A percentile compares a stretch with the other conserved stretches of the same genome.
Evolutionary conservation across 176 grass and related monocot species (phyloP).

Genomic region (Oryza officinalis): DNA sequence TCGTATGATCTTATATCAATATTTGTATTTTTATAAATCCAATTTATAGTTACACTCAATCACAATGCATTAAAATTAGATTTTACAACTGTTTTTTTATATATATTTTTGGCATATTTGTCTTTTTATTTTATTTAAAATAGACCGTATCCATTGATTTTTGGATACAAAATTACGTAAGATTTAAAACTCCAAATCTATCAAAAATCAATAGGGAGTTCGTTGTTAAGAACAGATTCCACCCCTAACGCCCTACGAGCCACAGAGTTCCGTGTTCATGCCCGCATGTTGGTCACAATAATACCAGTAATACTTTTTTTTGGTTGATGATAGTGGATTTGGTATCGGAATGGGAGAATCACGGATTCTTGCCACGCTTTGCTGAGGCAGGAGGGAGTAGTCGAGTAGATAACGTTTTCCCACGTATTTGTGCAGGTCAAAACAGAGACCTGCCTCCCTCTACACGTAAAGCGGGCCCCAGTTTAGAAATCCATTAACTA

Average conservation of each 20-base stretch:
- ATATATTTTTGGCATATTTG: too few species aligned
- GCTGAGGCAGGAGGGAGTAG: background rate
- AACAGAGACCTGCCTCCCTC: background rate
- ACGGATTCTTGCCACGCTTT: background rate
- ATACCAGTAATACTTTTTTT: too few species aligned
- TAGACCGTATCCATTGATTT: too few species aligned
- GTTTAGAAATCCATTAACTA: slow-evolving; percentile 49
- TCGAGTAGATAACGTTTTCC: slow-evolving; percentile 18
- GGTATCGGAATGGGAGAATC: background rate
- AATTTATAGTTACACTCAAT: too few species aligned
- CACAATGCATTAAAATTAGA: too few species aligned
- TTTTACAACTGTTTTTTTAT: too few species aligned
- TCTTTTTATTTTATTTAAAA: too few species aligned
- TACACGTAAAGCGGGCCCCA: slow-evolving; percentile 41
- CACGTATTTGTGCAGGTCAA: slow-evolving; percentile 33
- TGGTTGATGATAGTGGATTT: background rate
- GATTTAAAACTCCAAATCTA: too few species aligned
- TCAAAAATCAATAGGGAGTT: too few species aligned
- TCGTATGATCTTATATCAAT: too few species aligned
- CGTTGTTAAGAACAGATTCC: background rate
- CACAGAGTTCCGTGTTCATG: background rate
- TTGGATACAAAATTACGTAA: too few species aligned
- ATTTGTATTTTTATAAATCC: too few species aligned
- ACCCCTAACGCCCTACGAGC: background rate
- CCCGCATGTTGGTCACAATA: background rate